Evolutionary conservation across 1,139 yeast species (phyloP).

Genomic region (Suhomyces guaymorum): DNA sequence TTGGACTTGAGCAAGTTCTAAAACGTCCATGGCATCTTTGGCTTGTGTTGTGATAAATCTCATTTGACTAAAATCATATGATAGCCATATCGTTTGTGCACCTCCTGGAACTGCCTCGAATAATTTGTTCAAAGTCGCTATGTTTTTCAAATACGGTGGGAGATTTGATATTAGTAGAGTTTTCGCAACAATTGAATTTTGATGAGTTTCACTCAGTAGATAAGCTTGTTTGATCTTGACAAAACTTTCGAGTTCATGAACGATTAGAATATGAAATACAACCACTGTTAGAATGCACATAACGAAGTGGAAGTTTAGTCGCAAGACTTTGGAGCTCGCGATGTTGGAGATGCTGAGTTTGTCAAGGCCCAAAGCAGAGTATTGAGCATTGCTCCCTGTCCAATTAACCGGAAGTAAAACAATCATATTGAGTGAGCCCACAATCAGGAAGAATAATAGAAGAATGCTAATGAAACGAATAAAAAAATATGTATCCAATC

Average conservation of each 20-base stretch:
- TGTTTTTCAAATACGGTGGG: constrained; percentile 37
- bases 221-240: constrained; percentile 46
- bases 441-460: constrained; percentile 46
- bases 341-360: constrained; percentile 62
- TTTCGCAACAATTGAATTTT: constrained; percentile 30
- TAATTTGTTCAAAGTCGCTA: constrained; percentile 26
- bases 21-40: constrained; percentile 29
- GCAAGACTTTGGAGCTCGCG: constrained; percentile 43
- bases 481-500: constrained; percentile 68
- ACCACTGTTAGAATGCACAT: constrained; percentile 52
- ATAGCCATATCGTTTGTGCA: constrained; percentile 50
- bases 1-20: constrained; percentile 45
- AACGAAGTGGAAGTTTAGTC: constrained; percentile 55
- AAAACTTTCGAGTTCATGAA: constrained; percentile 51
- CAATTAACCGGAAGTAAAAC: constrained; percentile 59
- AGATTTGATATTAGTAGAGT: constrained; percentile 53
- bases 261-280: constrained; percentile 54
- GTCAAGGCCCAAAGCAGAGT: constrained; percentile 53
- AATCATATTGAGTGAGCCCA: constrained; percentile 54
- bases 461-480: constrained; percentile 53
- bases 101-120: constrained; percentile 46
- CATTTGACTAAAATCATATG: constrained; percentile 45
- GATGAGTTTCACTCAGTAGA: constrained; percentile 29
- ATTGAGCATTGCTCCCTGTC: constrained; percentile 38
- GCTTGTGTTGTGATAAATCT: constrained; percentile 33